phyloP scores from a whole-genome alignment of 2,329 filamentous ascomycete species.

The Trichophyton equinum region DNA sequence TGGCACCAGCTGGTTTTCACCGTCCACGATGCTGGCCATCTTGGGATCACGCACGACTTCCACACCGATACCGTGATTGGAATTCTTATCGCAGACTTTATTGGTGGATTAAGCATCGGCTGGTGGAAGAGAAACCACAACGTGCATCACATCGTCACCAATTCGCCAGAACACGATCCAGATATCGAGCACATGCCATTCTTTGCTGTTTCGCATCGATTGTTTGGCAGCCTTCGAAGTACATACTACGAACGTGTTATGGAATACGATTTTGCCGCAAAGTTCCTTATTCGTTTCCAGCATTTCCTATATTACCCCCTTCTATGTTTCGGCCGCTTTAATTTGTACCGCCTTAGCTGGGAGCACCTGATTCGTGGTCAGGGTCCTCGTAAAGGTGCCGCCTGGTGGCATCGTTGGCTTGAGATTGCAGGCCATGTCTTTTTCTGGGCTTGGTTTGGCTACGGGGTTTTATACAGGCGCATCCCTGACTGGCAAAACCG shows the following conservation, averaged over 20 bases:
- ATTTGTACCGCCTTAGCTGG: slow-evolving; percentile 74
- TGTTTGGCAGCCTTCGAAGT: slow-evolving; percentile 59
- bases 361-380: slow-evolving; percentile 56
- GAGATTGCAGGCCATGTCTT: slow-evolving; percentile 63
- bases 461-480: slow-evolving; percentile 60
- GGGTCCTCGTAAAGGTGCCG: slow-evolving; percentile 60
- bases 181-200: slow-evolving; percentile 88
- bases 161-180: slow-evolving; percentile 87
- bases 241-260: slow-evolving; percentile 76
- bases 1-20: slow-evolving; percentile 95
- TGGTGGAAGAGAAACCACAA: slow-evolving; percentile 99
- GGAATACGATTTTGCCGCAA: slow-evolving; percentile 62
- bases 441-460: slow-evolving; percentile 83
- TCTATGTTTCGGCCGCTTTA: slow-evolving; percentile 71
- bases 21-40: slow-evolving; percentile 90
- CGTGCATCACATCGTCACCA: slow-evolving; percentile 92
- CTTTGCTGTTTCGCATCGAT: slow-evolving; percentile 73
- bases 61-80: slow-evolving; percentile 71
- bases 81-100: slow-evolving; percentile 78
- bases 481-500: slow-evolving; percentile 59
- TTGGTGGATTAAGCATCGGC: slow-evolving; percentile 77
- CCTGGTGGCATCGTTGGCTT: slow-evolving; percentile 73
- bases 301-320: slow-evolving; percentile 74
- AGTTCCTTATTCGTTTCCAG: slow-evolving; percentile 59
- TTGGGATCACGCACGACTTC: slow-evolving; percentile 92